phyloP scores from a whole-genome alignment of 2,329 filamentous ascomycete genomes.

The Trematosphaeria pertusa region DNA sequence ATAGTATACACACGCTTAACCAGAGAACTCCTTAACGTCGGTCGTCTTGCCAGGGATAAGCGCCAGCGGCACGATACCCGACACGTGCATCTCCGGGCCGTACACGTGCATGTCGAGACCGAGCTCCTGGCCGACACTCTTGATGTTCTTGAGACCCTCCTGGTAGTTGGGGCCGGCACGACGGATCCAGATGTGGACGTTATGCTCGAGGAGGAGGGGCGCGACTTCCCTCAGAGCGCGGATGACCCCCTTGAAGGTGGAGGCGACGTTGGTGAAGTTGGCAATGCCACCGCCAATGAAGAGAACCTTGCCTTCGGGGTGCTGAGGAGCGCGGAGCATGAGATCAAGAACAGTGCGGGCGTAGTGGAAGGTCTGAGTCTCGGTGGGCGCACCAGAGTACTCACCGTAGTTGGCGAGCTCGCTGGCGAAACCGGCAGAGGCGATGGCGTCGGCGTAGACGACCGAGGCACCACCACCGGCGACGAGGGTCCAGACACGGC shows the following conservation, averaged over 20 bases:
- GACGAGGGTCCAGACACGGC: slow-evolving; percentile 97
- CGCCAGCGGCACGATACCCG: slow-evolving; percentile 92
- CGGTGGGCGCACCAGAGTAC: slow-evolving; percentile 98
- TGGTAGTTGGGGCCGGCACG: slow-evolving; percentile 97
- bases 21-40: slow-evolving; percentile 68
- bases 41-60: slow-evolving; percentile 68
- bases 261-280: slow-evolving; percentile 99
- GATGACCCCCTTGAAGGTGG: slow-evolving; percentile 99
- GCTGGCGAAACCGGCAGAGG: slow-evolving; percentile 90
- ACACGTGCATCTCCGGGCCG: slow-evolving; percentile 85
- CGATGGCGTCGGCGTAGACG: slow-evolving; percentile 98
- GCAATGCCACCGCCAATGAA: slow-evolving; percentile 99
- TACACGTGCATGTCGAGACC: slow-evolving; percentile 94
- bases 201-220: slow-evolving; percentile 88
- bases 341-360: slow-evolving; percentile 95
- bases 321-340: slow-evolving; percentile 88
- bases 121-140: slow-evolving; percentile 91
- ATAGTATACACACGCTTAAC: slow-evolving; percentile 49
- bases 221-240: slow-evolving; percentile 91
- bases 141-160: slow-evolving; percentile 99
- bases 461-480: slow-evolving; percentile 99
- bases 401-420: slow-evolving; percentile 99
- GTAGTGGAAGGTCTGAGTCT: slow-evolving; percentile 99
- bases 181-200: slow-evolving; percentile 95
- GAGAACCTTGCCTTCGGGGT: slow-evolving; percentile 93